Percentiles rank a stretch among this genome's conserved stretches.
These are phyloP conservation scores for Acer negundo DNA, from an alignment of 345 rosid species.

Conservation along the genomic window DNA sequence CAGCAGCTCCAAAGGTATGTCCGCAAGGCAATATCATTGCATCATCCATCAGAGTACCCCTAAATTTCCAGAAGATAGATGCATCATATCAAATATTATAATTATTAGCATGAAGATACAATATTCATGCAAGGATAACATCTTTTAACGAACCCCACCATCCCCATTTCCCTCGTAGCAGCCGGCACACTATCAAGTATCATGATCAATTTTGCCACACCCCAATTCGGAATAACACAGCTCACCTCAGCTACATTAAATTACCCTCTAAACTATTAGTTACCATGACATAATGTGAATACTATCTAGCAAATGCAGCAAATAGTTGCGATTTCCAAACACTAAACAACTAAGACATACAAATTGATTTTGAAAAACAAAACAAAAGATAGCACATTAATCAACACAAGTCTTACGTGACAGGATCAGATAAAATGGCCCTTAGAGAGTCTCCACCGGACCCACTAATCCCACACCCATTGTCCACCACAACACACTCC, in stretches of 20 bases:
- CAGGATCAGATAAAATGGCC: conserved; percentile 74
- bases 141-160: not conserved
- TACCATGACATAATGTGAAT: not conserved
- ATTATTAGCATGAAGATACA: conserved; percentile 9
- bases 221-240: not conserved
- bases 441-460: conserved; percentile 68
- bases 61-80: conserved; percentile 34
- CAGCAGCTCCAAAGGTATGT: conserved; percentile 83
- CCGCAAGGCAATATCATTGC: conserved; percentile 93
- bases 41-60: conserved; percentile 85
- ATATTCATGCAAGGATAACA: not conserved
- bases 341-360: not conserved
- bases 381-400: not conserved
- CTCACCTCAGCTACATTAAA: not conserved
- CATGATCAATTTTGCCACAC: not conserved
- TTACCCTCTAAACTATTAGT: not conserved
- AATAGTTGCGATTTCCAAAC: too few species aligned
- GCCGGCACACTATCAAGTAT: not conserved
- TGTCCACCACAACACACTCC: conserved; percentile 48
- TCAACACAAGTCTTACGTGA: conserved; percentile 54
- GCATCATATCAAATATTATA: not conserved
- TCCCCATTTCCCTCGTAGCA: too few species aligned
- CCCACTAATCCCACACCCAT: conserved; percentile 70
- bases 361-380: not conserved
- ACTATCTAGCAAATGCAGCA: too few species aligned